Percentiles rank a stretch among this genome's conserved stretches.
phyloP scores from a whole-genome alignment of 805 yeast genomes.

The Torulaspora quercuum region DNA sequence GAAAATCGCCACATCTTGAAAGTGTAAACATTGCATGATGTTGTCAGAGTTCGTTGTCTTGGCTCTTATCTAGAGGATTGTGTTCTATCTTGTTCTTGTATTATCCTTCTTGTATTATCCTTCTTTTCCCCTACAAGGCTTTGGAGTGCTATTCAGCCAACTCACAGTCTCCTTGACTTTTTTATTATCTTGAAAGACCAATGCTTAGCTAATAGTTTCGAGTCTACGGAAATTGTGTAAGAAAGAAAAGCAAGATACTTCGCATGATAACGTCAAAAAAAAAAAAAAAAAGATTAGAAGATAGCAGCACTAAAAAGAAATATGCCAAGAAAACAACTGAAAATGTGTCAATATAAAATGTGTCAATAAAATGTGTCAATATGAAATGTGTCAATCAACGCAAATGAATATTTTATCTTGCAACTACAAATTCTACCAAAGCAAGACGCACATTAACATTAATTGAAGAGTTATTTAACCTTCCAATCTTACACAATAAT shows the following conservation, averaged over 20 bases:
- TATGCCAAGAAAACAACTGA: slow-evolving; percentile 5
- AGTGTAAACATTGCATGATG: slow-evolving; percentile 3
- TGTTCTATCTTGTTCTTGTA: too few species aligned
- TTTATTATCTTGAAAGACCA: background rate
- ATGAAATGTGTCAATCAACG: slow-evolving; percentile 7
- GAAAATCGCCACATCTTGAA: background rate
- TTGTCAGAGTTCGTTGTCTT: background rate
- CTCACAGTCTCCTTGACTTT: slow-evolving; percentile 1
- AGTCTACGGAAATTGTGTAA: slow-evolving; percentile 1
- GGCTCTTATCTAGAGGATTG: background rate
- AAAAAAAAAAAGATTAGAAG: background rate
- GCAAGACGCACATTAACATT: background rate
- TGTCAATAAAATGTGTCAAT: slow-evolving; percentile 2
- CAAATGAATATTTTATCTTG: background rate
- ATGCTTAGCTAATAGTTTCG: background rate
- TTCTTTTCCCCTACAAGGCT: background rate
- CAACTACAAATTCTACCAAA: too few species aligned
- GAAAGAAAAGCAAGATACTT: slow-evolving; percentile 1
- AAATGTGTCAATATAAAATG: too few species aligned
- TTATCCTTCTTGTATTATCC: slow-evolving; percentile 1
- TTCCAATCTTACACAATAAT: background rate
- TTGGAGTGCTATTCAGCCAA: background rate
- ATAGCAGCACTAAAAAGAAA: slow-evolving; percentile 3
- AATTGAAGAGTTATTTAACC: slow-evolving; percentile 1
- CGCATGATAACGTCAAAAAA: slow-evolving; percentile 5